Evolutionary conservation across 2,329 filamentous ascomycete species (phyloP), one percentile per base, ranked within the genome.

Genomic region (Ascochyta clinopodiicola): DNA sequence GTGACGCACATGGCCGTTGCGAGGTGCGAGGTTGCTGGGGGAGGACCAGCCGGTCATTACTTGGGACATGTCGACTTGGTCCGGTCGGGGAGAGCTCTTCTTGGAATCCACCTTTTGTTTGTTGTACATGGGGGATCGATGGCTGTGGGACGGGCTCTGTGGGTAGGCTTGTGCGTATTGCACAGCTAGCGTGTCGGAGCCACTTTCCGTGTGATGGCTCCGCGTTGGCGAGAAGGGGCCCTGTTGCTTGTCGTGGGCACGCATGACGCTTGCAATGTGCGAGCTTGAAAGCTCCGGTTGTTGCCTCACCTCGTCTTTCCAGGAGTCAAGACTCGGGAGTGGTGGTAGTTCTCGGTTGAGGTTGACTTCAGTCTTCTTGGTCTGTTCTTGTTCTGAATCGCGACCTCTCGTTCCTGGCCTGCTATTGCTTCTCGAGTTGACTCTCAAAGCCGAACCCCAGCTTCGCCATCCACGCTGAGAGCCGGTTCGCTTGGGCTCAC

Each of bases 301-400:
- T 36, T 46, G 45, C 32, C 54, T 51, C 24, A 59, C 44, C 36
- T 67, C 60, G 13, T 71, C 64, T 44, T 70, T 72, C 73, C 73
- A 75, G 4, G 66, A 73, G 51, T 81, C 78, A 6, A 82, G 67
- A 43, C 78, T 75, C 6, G 80, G 80, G 10, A 82, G 59, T 4
- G 79, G 79, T 31, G 80, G 80, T 22, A 81, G 64, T 54, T 81
- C 78, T 51, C 79, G 68, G 61, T 81, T 81, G 29, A 81, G 68
- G 48, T 82, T 76, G 53, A 80, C 52, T 25, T 73, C 70, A 2
- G 62, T 44, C 47, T 73, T 75, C 49, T 63, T 70, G 12, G 63
- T 45, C 24, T 58, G 59, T 21, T 72, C 70, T 12, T 37, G 10
- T 19, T 68, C 64, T 25, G 61, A 64, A 21, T 61, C 52, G 17